Evolutionary conservation across 129 eudicot species (phyloP), one percentile per base, ranked within the genome.

Genomic region (Lactuca sativa): DNA sequence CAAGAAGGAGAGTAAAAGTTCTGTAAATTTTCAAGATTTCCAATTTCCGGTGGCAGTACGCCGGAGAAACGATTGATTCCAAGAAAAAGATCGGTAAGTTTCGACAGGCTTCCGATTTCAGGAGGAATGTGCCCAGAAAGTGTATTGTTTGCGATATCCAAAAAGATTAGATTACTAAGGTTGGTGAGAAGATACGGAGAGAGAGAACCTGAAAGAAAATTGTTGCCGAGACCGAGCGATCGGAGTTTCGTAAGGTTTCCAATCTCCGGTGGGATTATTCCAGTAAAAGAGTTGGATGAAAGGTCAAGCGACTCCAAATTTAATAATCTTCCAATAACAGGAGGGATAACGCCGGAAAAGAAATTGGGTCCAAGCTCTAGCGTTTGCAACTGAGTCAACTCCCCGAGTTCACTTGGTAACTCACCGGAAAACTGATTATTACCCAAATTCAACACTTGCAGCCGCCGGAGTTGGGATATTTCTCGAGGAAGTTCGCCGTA

Each of bases 11-110:
- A 58, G 37, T 62, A 84, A 10, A 87, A 66, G 62, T 72, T 82
- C 6, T 78, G 59, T 2, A 90, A 70, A 3, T 67, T 84, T 12
- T 65, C 59, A 9, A 90, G 88, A 13, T 77, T 63, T 7, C 97
- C 97, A 3, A 90, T 84, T 58, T 90, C 95, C 52, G 76, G 70
- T 12, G 95, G 97, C 2, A 90, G 75, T 59, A 37, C 59, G 55
- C 95, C 97, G 70, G 87, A 84, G 65, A 90, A 86, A 16, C 67
- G 82, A 74, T 90, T 90, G 18, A 78, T 74, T 53, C 97, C 97
- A 17, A 90, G 67, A 64, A 69, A 90, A 64, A 90, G 86, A 73
- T 85, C 86, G n/a, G 85, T 78, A 0, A 90, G 82, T 13, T 77
- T 80, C 0, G 49, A 14, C 15, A 86, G 72, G 25, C 62, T 69